Conservation (phyloP, 2,329 filamentous ascomycete genomes). For the Trichoderma koningii region DNA sequence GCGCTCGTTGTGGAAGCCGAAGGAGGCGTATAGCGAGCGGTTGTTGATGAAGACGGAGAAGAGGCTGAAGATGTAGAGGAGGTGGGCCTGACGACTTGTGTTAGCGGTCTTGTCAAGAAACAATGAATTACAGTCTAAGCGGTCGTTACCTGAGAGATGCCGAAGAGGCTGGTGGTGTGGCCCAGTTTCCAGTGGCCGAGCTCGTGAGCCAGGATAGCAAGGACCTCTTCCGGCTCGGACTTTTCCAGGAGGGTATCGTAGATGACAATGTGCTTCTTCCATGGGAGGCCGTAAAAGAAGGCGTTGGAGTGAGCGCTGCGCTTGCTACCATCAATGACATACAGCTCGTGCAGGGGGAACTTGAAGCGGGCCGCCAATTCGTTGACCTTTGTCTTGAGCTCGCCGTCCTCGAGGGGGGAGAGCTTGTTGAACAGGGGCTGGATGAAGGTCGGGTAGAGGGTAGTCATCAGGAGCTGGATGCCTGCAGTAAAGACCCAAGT, state of each 20-base stretch:
- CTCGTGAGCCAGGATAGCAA: constrained; percentile 92
- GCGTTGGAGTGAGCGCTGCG: constrained; percentile 85
- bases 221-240: constrained; percentile 86
- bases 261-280: constrained; percentile 99
- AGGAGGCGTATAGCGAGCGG: constrained; percentile 82
- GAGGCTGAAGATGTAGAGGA: constrained; percentile 94
- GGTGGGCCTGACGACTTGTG: constrained; percentile 64
- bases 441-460: constrained; percentile 92
- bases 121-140: not conserved
- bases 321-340: constrained; percentile 92
- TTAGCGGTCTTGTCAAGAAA: constrained; percentile 10
- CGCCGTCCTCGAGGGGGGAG: constrained; percentile 83
- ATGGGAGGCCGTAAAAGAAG: constrained; percentile 95
- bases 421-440: constrained; percentile 98
- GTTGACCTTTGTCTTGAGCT: constrained; percentile 87
- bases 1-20: constrained; percentile 80
- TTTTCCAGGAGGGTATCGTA: constrained; percentile 98
- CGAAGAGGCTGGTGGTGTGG: constrained; percentile 89
- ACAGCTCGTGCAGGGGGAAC: constrained; percentile 89
- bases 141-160: constrained; percentile 72
- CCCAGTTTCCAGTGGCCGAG: constrained; percentile 96
- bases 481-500: constrained; percentile 90
- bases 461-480: constrained; percentile 92
- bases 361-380: constrained; percentile 77
- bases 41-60: constrained; percentile 99